Percentiles rank a stretch among this genome's conserved stretches.
Evolutionary conservation across 805 yeast species (phyloP).

Genomic region (Ogataea saltuana): DNA sequence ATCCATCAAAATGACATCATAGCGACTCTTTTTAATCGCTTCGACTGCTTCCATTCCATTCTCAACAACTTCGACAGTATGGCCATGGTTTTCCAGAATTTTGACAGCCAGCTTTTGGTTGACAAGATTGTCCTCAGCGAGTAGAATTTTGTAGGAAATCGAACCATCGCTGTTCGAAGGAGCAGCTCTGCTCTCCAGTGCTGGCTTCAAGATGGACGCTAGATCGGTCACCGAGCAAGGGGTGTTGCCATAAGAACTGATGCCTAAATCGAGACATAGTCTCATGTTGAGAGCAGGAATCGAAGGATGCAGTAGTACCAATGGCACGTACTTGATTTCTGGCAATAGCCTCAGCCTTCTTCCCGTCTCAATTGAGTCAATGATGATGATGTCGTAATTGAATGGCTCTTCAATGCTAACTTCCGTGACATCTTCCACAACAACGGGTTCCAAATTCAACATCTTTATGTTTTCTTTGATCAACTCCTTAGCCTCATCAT

Average conservation of each 20-base stretch:
- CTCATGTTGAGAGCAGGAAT: constrained; percentile 78
- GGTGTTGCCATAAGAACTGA: constrained; percentile 84
- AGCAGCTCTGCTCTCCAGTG: constrained; percentile 77
- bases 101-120: constrained; percentile 86
- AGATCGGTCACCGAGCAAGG: constrained; percentile 82
- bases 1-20: constrained; percentile 87
- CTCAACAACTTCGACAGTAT: constrained; percentile 79
- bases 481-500: constrained; percentile 48
- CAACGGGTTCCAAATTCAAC: constrained; percentile 65
- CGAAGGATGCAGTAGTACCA: constrained; percentile 74
- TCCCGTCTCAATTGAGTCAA: constrained; percentile 77
- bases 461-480: constrained; percentile 52
- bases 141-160: constrained; percentile 66
- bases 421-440: constrained; percentile 50
- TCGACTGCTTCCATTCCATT: constrained; percentile 83
- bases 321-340: constrained; percentile 82
- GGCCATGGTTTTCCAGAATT: constrained; percentile 83
- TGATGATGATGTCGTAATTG: constrained; percentile 76
- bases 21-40: constrained; percentile 64
- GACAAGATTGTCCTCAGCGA: constrained; percentile 86
- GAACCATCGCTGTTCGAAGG: constrained; percentile 80
- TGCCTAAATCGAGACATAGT: constrained; percentile 81
- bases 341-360: constrained; percentile 65
- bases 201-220: constrained; percentile 82
- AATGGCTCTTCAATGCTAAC: constrained; percentile 58